These are phyloP conservation scores for Xanthoconium separans DNA, from an alignment of 1,284 basidiomycete species.

Conservation along the genomic window DNA sequence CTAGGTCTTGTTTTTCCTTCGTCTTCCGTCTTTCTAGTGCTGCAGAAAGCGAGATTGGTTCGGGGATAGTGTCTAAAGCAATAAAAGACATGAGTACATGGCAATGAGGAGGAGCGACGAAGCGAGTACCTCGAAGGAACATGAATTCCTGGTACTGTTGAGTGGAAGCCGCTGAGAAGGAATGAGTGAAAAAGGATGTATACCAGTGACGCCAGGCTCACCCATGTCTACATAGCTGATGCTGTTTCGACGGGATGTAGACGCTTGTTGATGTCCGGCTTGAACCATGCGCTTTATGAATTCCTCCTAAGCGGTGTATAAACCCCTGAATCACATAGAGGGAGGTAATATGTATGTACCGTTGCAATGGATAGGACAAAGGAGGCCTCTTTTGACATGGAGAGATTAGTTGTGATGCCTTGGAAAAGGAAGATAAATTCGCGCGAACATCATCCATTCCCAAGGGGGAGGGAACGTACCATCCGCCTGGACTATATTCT, in stretches of 20 bases:
- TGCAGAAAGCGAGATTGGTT: slow-evolving; percentile 54
- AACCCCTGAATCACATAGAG: slow-evolving; percentile 16
- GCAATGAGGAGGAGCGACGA: background rate
- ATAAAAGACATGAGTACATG: slow-evolving; percentile 3
- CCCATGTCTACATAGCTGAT: slow-evolving; percentile 72
- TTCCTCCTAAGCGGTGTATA: slow-evolving; percentile 55
- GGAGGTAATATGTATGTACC: slow-evolving; percentile 46
- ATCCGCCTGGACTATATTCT: slow-evolving; percentile 70
- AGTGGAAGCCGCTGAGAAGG: slow-evolving; percentile 49
- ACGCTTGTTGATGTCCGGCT: slow-evolving; percentile 58
- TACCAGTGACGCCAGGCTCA: slow-evolving; percentile 34
- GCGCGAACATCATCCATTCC: slow-evolving; percentile 12
- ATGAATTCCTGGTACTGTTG: slow-evolving; percentile 63
- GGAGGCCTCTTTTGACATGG: slow-evolving; percentile 71
- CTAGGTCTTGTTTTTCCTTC: slow-evolving; percentile 56
- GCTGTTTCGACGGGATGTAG: slow-evolving; percentile 46
- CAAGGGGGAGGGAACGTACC: slow-evolving; percentile 41
- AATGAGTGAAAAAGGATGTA: slow-evolving; percentile 9
- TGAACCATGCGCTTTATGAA: slow-evolving; percentile 68
- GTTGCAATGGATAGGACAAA: slow-evolving; percentile 71
- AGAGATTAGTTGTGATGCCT: slow-evolving; percentile 56
- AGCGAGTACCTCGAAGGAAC: slow-evolving; percentile 58
- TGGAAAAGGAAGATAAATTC: slow-evolving; percentile 10
- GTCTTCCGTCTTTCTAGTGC: slow-evolving; percentile 56
- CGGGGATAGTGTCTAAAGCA: slow-evolving; percentile 62